Percentiles rank a stretch among this genome's conserved stretches.
These are phyloP conservation scores for Pyricularia pennisetigena DNA, from an alignment of 2,329 filamentous ascomycete genomes.

Conservation along the genomic window DNA sequence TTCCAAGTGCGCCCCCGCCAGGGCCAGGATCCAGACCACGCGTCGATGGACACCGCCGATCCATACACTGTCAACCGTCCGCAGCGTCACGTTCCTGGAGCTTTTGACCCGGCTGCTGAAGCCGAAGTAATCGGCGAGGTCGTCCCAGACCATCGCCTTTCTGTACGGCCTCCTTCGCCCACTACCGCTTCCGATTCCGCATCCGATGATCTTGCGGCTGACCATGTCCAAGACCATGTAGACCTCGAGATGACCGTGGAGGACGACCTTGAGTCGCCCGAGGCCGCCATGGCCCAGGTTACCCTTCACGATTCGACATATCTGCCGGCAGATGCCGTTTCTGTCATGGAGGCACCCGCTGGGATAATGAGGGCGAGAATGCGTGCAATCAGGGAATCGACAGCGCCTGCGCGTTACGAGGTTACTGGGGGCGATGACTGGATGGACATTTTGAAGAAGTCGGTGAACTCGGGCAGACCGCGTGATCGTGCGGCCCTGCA, in stretches of 20 bases:
- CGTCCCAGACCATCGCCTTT: conserved; percentile 47
- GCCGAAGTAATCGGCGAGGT: conserved; percentile 45
- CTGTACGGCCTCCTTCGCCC: conserved; percentile 6
- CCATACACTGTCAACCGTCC: conserved; percentile 46
- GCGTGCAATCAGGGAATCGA: conserved; percentile 51
- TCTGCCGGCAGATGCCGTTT: conserved; percentile 31
- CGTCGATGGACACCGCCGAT: conserved; percentile 36
- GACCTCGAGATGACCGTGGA: conserved; percentile 28
- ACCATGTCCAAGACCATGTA: conserved; percentile 5
- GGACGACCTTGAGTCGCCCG: conserved; percentile 35
- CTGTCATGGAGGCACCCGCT: conserved; percentile 42
- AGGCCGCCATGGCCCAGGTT: conserved; percentile 18
- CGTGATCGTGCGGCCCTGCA: conserved; percentile 69
- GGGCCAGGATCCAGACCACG: conserved; percentile 5
- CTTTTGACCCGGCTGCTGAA: conserved; percentile 58
- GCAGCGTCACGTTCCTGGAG: conserved; percentile 57
- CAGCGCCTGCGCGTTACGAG: conserved; percentile 47
- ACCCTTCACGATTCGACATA: conserved; percentile 40
- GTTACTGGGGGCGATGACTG: conserved; percentile 71
- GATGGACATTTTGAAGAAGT: conserved; percentile 88
- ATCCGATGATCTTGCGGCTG: conserved; percentile 4
- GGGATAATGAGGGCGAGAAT: conserved; percentile 54
- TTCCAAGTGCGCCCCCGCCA: not conserved
- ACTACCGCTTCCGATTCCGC: conserved; percentile 3
- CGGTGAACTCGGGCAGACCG: conserved; percentile 82